Evolutionary conservation across 148 eudicot species (phyloP).

Genomic region (Amaranthus palmeri): DNA sequence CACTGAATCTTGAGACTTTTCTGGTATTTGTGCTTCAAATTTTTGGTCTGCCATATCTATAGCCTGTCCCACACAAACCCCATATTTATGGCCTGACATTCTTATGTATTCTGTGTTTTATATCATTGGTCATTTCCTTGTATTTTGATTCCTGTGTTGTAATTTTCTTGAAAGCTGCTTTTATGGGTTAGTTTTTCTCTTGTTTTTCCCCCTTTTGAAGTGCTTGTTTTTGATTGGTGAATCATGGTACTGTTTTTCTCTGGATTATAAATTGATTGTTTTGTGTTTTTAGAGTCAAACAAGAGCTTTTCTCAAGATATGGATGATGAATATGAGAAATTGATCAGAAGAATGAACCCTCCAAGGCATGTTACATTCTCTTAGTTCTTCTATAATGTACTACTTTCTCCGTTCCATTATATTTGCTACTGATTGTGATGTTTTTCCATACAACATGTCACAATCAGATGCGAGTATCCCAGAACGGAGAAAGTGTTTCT

Average conservation of each 20-base stretch:
- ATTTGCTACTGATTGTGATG: too few species aligned
- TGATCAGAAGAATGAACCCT: slow-evolving; percentile 92
- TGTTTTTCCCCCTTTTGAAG: slow-evolving; percentile 1
- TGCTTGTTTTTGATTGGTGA: slow-evolving; percentile 11
- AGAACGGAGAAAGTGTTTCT: not conserved
- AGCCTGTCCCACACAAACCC: slow-evolving; percentile 23
- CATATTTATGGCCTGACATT: slow-evolving; percentile 12
- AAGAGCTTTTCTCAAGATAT: slow-evolving; percentile 61
- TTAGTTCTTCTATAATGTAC: not conserved
- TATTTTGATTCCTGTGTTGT: not conserved
- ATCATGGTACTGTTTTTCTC: not conserved
- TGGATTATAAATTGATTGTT: not conserved
- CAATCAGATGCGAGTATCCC: too few species aligned
- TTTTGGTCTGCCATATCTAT: slow-evolving; percentile 10
- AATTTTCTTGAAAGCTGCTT: slow-evolving; percentile 10
- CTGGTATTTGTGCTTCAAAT: slow-evolving; percentile 20
- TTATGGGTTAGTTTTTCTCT: not conserved
- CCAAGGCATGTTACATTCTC: slow-evolving; percentile 47
- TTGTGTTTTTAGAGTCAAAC: slow-evolving; percentile 34
- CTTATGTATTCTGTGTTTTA: not conserved
- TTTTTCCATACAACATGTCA: too few species aligned
- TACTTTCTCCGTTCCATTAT: not conserved
- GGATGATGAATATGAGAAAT: slow-evolving; percentile 91
- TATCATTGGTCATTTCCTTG: slow-evolving; percentile 15
- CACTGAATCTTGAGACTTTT: slow-evolving; percentile 26